phyloP scores from a whole-genome alignment of 768 basidiomycete genomes.

The Gymnopilus dilepis region DNA sequence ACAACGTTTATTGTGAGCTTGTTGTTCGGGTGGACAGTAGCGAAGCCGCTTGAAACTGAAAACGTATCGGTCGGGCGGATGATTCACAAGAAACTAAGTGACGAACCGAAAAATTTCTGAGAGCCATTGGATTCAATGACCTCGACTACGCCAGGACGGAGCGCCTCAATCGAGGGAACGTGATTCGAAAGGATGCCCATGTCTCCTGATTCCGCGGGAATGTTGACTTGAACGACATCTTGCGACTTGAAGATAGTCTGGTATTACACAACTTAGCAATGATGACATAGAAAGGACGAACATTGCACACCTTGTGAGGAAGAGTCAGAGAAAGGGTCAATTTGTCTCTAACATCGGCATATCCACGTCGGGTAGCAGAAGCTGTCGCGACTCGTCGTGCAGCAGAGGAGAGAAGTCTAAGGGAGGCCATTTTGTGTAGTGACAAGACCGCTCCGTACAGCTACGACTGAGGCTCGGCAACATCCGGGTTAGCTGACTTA shows the following conservation, averaged over 20 bases:
- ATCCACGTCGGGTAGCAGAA: slow-evolving; percentile 73
- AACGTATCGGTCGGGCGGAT: slow-evolving; percentile 7
- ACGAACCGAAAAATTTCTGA: slow-evolving; percentile 98
- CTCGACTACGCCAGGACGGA: slow-evolving; percentile 94
- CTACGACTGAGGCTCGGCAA: slow-evolving; percentile 44
- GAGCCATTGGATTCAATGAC: slow-evolving; percentile 81
- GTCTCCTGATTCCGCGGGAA: slow-evolving; percentile 92
- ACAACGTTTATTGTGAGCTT: slow-evolving; percentile 95
- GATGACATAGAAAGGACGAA: slow-evolving; percentile 7
- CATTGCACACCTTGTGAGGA: slow-evolving; percentile 81
- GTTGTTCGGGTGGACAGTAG: slow-evolving; percentile 98
- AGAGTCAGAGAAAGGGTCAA: slow-evolving; percentile 92
- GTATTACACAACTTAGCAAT: slow-evolving; percentile 16
- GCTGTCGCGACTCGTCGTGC: slow-evolving; percentile 63
- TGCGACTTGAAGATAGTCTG: slow-evolving; percentile 90
- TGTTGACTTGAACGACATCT: slow-evolving; percentile 95
- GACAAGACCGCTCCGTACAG: slow-evolving; percentile 40
- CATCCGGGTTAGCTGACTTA: slow-evolving; percentile 14
- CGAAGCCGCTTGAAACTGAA: slow-evolving; percentile 94
- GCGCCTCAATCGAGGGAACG: slow-evolving; percentile 94
- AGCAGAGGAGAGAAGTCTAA: slow-evolving; percentile 71
- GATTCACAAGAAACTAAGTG: slow-evolving; percentile 29
- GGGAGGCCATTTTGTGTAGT: slow-evolving; percentile 67
- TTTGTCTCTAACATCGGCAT: slow-evolving; percentile 91
- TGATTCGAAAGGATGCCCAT: slow-evolving; percentile 99